These are phyloP conservation scores for Hsuehochloa calcarea DNA, from an alignment of 176 grass and related monocot genomes.

Conservation along the genomic window DNA sequence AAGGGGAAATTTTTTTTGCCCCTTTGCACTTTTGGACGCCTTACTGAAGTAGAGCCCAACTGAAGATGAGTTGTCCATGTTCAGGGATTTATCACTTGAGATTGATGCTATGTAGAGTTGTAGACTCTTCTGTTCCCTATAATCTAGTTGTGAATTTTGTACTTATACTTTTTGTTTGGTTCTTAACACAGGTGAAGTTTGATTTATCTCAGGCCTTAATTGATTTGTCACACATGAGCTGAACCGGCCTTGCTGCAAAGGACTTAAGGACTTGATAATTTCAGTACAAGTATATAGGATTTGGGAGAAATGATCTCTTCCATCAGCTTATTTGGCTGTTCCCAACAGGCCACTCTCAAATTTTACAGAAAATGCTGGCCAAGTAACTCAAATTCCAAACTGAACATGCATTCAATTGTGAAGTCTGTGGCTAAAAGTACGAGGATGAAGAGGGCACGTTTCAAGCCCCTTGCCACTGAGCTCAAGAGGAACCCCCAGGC, in stretches of 20 bases:
- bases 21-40: neutral
- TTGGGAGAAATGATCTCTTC: slow-evolving; percentile 37
- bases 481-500: slow-evolving; percentile 29
- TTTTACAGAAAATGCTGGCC: slow-evolving; percentile 30
- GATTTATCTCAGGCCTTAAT: neutral
- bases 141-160: neutral
- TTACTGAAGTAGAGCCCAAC: neutral
- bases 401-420: slow-evolving; percentile 16
- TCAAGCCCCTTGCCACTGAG: slow-evolving; percentile 41
- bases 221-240: neutral
- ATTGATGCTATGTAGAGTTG: neutral
- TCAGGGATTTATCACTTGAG: neutral
- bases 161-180: neutral
- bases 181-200: neutral
- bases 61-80: neutral
- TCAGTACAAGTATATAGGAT: slow-evolving; percentile 22
- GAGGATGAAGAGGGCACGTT: slow-evolving; percentile 12
- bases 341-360: slow-evolving; percentile 16
- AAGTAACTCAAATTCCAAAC: neutral
- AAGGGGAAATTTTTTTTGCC: neutral
- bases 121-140: neutral
- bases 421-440: slow-evolving; percentile 20
- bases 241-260: neutral
- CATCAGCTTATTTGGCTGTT: slow-evolving; percentile 15
- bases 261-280: neutral